Evolutionary conservation across 2,329 filamentous ascomycete genomes (phyloP), one percentile per base, ranked within the genome.

Genomic region (Colletotrichum shisoi): DNA sequence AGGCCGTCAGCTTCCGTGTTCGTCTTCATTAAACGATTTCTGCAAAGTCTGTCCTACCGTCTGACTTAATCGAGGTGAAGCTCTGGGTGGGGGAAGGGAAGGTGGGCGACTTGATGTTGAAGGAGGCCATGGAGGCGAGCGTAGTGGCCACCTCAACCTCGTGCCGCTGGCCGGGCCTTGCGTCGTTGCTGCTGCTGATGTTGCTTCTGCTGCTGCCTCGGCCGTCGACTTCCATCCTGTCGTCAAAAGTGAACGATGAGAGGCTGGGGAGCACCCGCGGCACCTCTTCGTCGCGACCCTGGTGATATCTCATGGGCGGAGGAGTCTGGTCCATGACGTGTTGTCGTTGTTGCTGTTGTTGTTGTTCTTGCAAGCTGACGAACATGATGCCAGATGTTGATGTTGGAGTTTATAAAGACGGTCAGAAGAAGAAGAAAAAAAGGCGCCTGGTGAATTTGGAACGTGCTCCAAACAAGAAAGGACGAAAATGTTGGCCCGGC

Each of bases 51-150:
- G 5, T n/a, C 54, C 31, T 67, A 63, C 58, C 63, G 34, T 63
- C 67, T 52, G 63, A 62, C 59, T 48, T 62, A 21, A 63, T 52
- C 13, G 67, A 63, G 31, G 63, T 59, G 54, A 66, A 67, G 49
- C 65, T 68, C 48, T 68, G 65, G 2, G 65, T 65, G 27, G 65
- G 65, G 9, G 65, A 66, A 44, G 63, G 67, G 27, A 67, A 40
- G 8, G 58, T 62, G 21, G 63, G 67, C 19, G 59, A 67, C 46
- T 69, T 69, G 37, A 69, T 40, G 57, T 67, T 69, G 67, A 69
- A 69, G 34, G 66, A 61, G 37, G 66, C 62, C 68, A 69, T 65
- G 11, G 68, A 69, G 57, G 66, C 62, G 13, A 70, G 46, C 17
- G 66, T 61, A 4, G 53, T 68, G 31, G 68, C 64, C 13, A 65